Conservation (phyloP, 2,329 filamentous ascomycete species). For the Alternaria sp. region DNA sequence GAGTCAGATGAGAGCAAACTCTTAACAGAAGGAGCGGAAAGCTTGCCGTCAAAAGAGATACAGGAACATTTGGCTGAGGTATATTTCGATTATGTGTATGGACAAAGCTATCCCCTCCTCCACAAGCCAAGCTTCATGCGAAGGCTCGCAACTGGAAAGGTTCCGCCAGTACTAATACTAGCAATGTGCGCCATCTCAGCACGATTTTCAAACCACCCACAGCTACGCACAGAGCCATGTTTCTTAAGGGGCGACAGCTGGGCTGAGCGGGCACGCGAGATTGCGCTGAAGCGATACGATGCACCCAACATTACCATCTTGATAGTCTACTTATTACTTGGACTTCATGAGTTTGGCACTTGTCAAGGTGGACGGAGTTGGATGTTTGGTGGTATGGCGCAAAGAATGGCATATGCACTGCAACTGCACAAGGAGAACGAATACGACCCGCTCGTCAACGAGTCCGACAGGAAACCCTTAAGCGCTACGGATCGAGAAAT, state of each 20-base stretch:
- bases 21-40: slow-evolving; percentile 81
- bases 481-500: slow-evolving; percentile 96
- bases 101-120: slow-evolving; percentile 90
- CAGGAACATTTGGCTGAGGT: slow-evolving; percentile 94
- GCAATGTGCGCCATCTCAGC: slow-evolving; percentile 96
- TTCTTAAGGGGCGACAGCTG: slow-evolving; percentile 92
- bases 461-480: slow-evolving; percentile 68
- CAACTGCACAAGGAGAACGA: slow-evolving; percentile 93
- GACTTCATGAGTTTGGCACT: slow-evolving; percentile 94
- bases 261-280: slow-evolving; percentile 86
- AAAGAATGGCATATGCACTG: slow-evolving; percentile 95
- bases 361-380: slow-evolving; percentile 96
- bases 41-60: slow-evolving; percentile 82
- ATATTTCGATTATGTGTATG: slow-evolving; percentile 95
- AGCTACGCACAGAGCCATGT: slow-evolving; percentile 75
- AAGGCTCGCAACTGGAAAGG: slow-evolving; percentile 76
- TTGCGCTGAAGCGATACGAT: slow-evolving; percentile 87
- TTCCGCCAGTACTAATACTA: slow-evolving; percentile 91
- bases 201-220: slow-evolving; percentile 89
- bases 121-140: slow-evolving; percentile 98
- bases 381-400: slow-evolving; percentile 93
- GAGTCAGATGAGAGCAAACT: slow-evolving; percentile 79
- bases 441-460: slow-evolving; percentile 75
- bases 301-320: slow-evolving; percentile 96
- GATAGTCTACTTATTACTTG: slow-evolving; percentile 86